Base-by-base conservation (phyloP, 2,329 filamentous ascomycete genomes). In the Neonectria hederae region DNA sequence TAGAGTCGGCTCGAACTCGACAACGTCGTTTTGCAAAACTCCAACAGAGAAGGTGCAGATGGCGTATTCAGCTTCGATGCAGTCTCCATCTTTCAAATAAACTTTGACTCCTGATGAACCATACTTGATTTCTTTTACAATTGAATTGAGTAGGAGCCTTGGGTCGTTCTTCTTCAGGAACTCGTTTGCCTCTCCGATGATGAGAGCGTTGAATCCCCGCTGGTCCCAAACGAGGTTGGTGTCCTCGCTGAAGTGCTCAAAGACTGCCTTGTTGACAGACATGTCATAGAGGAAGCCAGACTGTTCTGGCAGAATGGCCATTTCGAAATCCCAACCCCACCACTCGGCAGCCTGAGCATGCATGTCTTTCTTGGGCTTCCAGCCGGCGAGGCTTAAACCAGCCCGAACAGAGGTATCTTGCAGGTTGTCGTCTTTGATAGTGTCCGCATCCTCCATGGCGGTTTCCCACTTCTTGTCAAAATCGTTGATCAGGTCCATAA, bases 31-130 rank as follows among this genome's bases (percentile, higher is more conserved):
- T 72, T 92, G 90, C 1, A 92, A 79, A 0, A 92, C 89, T 1
- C 90, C 90, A 0, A 92, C 76, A 0, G 88, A 90, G 75, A 92
- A 91, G 0, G 89, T 92, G 69, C 83, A 85, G 65, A 92, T 85
- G 1, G 89, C 89, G 66, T 89, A 89, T 7, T 85, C 83, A 1
- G 89, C 88, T 49, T 82, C 75, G 21, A 90, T 78, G 67, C 88
- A 90, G 58, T 76, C 82, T 2, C 86, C 87, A 59, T 88, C 83
- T 2, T 81, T 76, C 26, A 82, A 85, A 53, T 80, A 75, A 11
- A 91, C 77, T 1, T 79, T 86, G 2, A 91, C 87, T 3, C 84
- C 83, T 1, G 81, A 69, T 4, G 82, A 72, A 0, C 80, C 80
- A 72, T 90, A 89, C 5, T 79, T 76, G 32, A 92, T 81, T 2